Base-by-base conservation (phyloP, 192 early-diverging fungal genomes). In the Phlyctochytrium planicorne region DNA sequence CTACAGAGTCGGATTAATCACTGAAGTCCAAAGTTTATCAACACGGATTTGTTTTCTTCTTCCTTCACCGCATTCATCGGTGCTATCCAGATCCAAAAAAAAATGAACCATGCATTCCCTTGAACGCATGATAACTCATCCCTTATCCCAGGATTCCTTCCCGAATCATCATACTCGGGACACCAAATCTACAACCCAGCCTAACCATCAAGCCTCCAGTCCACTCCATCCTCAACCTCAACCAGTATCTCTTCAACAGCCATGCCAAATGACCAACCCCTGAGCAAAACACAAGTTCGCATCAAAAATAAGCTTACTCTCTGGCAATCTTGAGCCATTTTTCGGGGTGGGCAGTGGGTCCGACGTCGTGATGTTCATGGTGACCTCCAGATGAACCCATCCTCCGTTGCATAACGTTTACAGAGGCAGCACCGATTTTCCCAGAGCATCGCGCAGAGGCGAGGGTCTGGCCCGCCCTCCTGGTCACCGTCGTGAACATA, bases 251-350 rank as follows among this genome's bases (percentile, higher is more conserved):
- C 10, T 57, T 29, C 10, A 25, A 61, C 16, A 31, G 30, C 2
- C 30, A 10, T 60, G 16, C 12, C 53, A 24, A 61, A 47, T n/a
- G n/a, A n/a, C n/a, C n/a, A n/a, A n/a, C n/a, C n/a, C n/a, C n/a
- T n/a, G n/a, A n/a, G n/a, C n/a, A n/a, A n/a, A n/a, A n/a, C n/a
- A n/a, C n/a, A n/a, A n/a, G n/a, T n/a, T n/a, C n/a, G n/a, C n/a
- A n/a, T n/a, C n/a, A n/a, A n/a, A 62, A 30, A 33, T 29, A 31
- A 16, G 52, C 68, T 70, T 57, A 70, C 68, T 64, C 60, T 24
- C 68, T 37, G 10, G 68, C 68, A 36, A 70, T 63, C 37, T 63
- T 62, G 34, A 70, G 62, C 68, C 68, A 70, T n/a, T 63, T 52
- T 29, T 63, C 68, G 6, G 55, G 55, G 20, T 57, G 55, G 12